Percentiles rank a stretch among this genome's conserved stretches.
Conservation (phyloP, 2,329 filamentous ascomycete genomes). For the Clarireedia monteithiana region DNA sequence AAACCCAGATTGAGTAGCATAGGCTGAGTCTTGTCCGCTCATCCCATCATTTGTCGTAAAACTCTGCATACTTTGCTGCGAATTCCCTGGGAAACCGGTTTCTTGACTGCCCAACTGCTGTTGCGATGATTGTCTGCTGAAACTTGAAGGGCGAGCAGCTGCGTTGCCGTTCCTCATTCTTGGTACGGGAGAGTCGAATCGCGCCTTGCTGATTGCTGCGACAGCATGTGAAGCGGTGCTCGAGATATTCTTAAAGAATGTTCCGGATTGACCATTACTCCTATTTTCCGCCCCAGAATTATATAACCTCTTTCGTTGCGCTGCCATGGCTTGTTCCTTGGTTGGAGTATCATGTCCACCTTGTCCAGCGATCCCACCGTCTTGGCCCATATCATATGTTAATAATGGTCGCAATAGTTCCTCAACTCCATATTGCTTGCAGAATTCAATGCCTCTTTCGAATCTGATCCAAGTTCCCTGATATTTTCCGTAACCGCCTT, state of each 20-base stretch:
- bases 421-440: conserved; percentile 70
- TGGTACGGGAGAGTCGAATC: conserved; percentile 80
- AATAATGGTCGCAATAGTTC: conserved; percentile 66
- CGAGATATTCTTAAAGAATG: conserved; percentile 96
- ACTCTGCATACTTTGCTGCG: conserved; percentile 74
- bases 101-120: conserved; percentile 53
- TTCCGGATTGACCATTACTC: conserved; percentile 62
- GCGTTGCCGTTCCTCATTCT: conserved; percentile 52
- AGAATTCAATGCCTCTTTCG: conserved; percentile 85
- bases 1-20: conserved; percentile 46
- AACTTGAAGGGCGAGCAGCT: conserved; percentile 58
- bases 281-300: conserved; percentile 65
- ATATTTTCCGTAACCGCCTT: conserved; percentile 97
- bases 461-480: conserved; percentile 99
- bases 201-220: conserved; percentile 91
- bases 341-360: conserved; percentile 87
- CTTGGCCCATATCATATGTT: conserved; percentile 73
- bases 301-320: conserved; percentile 86
- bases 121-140: conserved; percentile 66
- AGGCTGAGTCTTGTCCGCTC: conserved; percentile 55
- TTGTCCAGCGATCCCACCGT: conserved; percentile 62
- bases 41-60: conserved; percentile 70
- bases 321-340: conserved; percentile 98
- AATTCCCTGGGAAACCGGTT: conserved; percentile 62
- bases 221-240: conserved; percentile 88